These are phyloP conservation scores for Neurospora crassa DNA, from an alignment of 2,329 filamentous ascomycete species.

Conservation along the genomic window DNA sequence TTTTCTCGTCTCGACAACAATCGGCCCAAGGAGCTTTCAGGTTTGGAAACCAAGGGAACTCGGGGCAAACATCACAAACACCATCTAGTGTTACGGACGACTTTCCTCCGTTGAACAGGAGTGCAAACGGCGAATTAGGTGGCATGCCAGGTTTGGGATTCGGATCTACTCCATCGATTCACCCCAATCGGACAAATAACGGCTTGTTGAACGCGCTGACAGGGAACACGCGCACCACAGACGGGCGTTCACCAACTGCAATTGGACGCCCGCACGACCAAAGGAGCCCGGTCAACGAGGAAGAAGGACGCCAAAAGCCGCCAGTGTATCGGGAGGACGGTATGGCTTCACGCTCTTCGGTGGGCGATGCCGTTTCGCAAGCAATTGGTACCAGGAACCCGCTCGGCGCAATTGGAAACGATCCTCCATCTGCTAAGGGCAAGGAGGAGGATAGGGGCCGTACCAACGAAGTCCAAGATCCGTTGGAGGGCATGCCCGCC, in stretches of 20 bases:
- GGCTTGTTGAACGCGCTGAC: slow-evolving; percentile 56
- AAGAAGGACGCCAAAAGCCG: slow-evolving; percentile 37
- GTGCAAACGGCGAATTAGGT: slow-evolving; percentile 46
- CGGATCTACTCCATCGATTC: slow-evolving; percentile 29
- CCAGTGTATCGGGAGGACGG: slow-evolving; percentile 35
- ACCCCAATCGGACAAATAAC: slow-evolving; percentile 42
- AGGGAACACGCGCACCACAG: slow-evolving; percentile 42
- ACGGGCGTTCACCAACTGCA: slow-evolving; percentile 36
- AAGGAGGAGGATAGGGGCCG: slow-evolving; percentile 34
- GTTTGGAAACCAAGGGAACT: slow-evolving; percentile 39
- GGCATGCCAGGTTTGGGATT: slow-evolving; percentile 45
- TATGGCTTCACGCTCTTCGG: slow-evolving; percentile 24
- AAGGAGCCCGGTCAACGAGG: slow-evolving; percentile 29
- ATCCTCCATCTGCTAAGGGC: slow-evolving; percentile 28
- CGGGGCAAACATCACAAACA: slow-evolving; percentile 34
- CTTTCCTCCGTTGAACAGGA: slow-evolving; percentile 52
- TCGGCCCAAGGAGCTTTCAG: slow-evolving; percentile 40
- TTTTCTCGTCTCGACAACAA: slow-evolving; percentile 28
- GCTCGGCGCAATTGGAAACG: slow-evolving; percentile 38
- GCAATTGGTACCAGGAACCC: slow-evolving; percentile 29
- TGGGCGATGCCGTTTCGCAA: slow-evolving; percentile 25
- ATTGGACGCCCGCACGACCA: slow-evolving; percentile 35
- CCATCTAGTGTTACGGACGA: slow-evolving; percentile 45
- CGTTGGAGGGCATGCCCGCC: slow-evolving; percentile 50
- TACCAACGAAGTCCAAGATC: slow-evolving; percentile 40